Evolutionary conservation across 2,329 filamentous ascomycete species (phyloP), one percentile per base, ranked within the genome.

Genomic region (Fusarium sp.): DNA sequence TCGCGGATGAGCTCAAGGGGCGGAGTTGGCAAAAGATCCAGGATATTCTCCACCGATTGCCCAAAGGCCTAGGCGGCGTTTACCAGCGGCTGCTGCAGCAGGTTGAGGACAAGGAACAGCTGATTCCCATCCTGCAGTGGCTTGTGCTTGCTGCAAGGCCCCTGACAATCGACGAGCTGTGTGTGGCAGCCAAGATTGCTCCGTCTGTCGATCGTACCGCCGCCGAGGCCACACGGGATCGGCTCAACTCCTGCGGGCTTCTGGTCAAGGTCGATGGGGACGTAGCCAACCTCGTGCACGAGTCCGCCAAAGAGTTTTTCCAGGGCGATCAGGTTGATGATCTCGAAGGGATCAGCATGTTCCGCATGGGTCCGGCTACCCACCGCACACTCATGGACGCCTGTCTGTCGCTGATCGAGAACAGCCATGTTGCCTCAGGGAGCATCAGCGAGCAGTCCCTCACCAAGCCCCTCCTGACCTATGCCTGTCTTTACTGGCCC

Each of bases 81-180:
- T 57, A 57, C 30, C 54, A 57, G 20, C 54, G 54, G 18, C 54
- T 57, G n/a, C 54, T 57, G 12, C 54, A 32, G 33, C 54, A 57
- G 23, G 35, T 57, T 13, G 17, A 18, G 8, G 54, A 57, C 11
- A 46, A 57, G 23, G 41, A 38, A 42, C 23, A 33, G 27, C 30
- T 57, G 7, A 35, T 57, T 26, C 32, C 33, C 23, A 57, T 57
- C n/a, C 23, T 57, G 3, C 54, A 44, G n/a, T 57, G 54, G 54
- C 41, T 57, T 15, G 41, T 57, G 27, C 54, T 57, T 26, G 54
- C 54, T 37, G 54, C 54, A 6, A 42, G 41, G 7, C 54, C 54
- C 17, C 18, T 57, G 4, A 23, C 41, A n/a, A 5, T 57, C 12
- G 32, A 57, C 5, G 54, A 57, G 20, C 26, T 57, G 17, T 23